These are phyloP conservation scores for Lachnellula suecica DNA, from an alignment of 2,329 filamentous ascomycete species.

Conservation along the genomic window DNA sequence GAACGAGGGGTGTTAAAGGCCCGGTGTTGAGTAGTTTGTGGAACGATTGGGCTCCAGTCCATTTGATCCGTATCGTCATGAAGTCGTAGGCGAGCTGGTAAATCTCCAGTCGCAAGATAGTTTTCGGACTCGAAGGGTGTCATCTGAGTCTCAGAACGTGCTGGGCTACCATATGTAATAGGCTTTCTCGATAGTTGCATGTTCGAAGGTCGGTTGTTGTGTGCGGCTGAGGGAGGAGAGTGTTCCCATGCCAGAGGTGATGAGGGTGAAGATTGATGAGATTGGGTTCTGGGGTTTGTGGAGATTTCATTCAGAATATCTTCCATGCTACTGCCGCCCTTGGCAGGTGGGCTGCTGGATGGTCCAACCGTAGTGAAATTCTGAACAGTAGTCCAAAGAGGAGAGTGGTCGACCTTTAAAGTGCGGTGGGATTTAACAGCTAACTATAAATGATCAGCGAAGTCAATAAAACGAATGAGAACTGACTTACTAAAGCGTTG, in stretches of 20 bases:
- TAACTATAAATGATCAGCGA: conserved; percentile 21
- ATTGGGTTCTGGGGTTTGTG: conserved; percentile 22
- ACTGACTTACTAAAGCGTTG: conserved; percentile 50
- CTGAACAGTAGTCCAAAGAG: conserved; percentile 44
- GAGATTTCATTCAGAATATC: conserved; percentile 48
- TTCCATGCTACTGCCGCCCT: conserved; percentile 43
- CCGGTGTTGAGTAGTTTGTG: conserved; percentile 49
- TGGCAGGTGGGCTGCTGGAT: conserved; percentile 9
- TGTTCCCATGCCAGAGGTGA: conserved; percentile 5
- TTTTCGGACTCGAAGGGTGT: conserved; percentile 5
- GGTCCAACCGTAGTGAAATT: conserved; percentile 22
- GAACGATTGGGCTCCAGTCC: conserved; percentile 69
- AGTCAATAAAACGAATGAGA: not conserved
- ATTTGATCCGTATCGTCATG: conserved; percentile 42
- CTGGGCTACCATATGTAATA: no score
- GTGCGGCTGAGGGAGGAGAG: not conserved
- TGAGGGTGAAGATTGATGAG: conserved; percentile 3
- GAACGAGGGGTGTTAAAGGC: conserved; percentile 49
- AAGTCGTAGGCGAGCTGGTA: not conserved
- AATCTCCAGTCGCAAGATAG: conserved; percentile 10
- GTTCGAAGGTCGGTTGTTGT: not conserved
- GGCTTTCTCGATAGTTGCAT: not conserved
- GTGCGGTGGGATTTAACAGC: conserved; percentile 14
- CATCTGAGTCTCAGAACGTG: not conserved
- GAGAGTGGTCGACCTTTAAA: conserved; percentile 39